phyloP scores from a whole-genome alignment of 1,284 basidiomycete genomes.

The Cryptococcus wingfieldii region DNA sequence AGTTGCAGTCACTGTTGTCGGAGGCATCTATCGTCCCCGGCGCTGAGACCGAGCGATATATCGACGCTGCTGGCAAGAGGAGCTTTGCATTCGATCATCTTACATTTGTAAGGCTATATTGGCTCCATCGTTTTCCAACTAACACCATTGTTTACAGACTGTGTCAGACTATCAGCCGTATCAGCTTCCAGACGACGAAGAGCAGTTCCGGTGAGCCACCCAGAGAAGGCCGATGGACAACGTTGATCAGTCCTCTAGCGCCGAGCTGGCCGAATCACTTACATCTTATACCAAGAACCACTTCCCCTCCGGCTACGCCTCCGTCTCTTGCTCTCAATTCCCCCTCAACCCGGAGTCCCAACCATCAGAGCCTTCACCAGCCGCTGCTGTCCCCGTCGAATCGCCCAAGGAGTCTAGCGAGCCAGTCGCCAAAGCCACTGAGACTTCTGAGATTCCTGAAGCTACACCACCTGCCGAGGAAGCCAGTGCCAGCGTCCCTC shows the following conservation, averaged over 20 bases:
- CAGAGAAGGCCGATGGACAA: not conserved
- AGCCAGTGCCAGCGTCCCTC: not conserved
- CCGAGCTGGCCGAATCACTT: slow-evolving; percentile 63
- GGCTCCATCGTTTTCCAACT: not conserved
- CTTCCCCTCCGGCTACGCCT: slow-evolving; percentile 66
- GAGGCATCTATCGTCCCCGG: slow-evolving; percentile 34
- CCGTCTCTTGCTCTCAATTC: slow-evolving; percentile 57
- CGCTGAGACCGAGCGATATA: slow-evolving; percentile 59
- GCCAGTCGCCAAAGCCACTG: not conserved
- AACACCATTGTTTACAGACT: slow-evolving; percentile 55
- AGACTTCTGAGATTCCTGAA: slow-evolving; percentile 1
- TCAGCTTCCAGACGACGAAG: slow-evolving; percentile 62
- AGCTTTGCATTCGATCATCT: slow-evolving; percentile 79
- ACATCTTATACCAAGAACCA: slow-evolving; percentile 71
- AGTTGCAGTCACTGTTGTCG: slow-evolving; percentile 32
- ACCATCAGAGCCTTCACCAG: slow-evolving; percentile 11
- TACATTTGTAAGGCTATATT: slow-evolving; percentile 57
- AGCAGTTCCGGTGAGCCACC: slow-evolving; percentile 64
- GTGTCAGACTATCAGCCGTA: slow-evolving; percentile 65
- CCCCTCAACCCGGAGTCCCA: slow-evolving; percentile 26
- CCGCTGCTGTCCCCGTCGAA: slow-evolving; percentile 4
- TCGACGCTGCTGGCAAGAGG: slow-evolving; percentile 71
- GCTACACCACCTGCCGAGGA: slow-evolving; percentile 1
- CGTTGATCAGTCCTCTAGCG: slow-evolving; percentile 47
- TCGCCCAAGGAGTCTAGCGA: slow-evolving; percentile 1